phyloP scores from a whole-genome alignment of 2,329 filamentous ascomycete species.

The Lachnellula hyalina region DNA sequence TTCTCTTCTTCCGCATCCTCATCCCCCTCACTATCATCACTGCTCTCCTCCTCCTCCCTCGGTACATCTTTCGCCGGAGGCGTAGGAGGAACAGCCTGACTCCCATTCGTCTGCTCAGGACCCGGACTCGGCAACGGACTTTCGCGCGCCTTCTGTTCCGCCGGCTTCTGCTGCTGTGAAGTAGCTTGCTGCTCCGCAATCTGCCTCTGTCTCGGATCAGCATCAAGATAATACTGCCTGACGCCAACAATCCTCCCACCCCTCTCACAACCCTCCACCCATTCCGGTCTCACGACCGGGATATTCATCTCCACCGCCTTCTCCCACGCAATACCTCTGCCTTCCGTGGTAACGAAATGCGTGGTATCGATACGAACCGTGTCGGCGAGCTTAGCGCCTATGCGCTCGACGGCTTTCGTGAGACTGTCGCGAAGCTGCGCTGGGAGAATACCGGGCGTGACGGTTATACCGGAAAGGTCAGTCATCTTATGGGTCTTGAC shows the following conservation, averaged over 20 bases:
- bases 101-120: constrained; percentile 17
- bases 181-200: constrained; percentile 16
- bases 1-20: constrained; percentile 31
- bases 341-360: constrained; percentile 96
- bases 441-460: constrained; percentile 84
- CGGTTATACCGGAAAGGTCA: constrained; percentile 88
- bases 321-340: constrained; percentile 85
- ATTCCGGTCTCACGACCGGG: constrained; percentile 91
- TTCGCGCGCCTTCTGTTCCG: constrained; percentile 14
- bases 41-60: constrained; percentile 20
- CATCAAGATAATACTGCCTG: constrained; percentile 92
- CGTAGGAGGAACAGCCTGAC: constrained; percentile 24
- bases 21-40: constrained; percentile 23
- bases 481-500: constrained; percentile 99
- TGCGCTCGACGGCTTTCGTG: constrained; percentile 70
- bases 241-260: constrained; percentile 91
- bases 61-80: constrained; percentile 28
- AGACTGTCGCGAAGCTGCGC: constrained; percentile 67
- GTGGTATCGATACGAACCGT: constrained; percentile 93
- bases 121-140: constrained; percentile 15
- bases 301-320: constrained; percentile 98
- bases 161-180: constrained; percentile 16
- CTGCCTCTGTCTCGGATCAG: constrained; percentile 45
- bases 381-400: constrained; percentile 89
- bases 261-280: constrained; percentile 93